Conservation (phyloP, 2,329 filamentous ascomycete genomes). For the Calonectria henricotiae region DNA sequence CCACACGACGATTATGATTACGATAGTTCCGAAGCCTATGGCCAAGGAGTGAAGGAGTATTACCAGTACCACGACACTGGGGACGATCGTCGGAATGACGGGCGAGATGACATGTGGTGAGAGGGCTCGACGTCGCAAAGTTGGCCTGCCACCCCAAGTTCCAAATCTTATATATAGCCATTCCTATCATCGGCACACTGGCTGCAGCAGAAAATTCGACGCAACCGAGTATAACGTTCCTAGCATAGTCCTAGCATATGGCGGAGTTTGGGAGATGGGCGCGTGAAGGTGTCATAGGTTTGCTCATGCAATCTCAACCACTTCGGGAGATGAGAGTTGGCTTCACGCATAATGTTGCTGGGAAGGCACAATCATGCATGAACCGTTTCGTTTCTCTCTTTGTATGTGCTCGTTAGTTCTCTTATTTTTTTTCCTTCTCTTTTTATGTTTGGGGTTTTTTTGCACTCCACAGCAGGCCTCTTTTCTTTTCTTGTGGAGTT, state of each 20-base stretch:
- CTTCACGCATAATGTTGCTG: conserved; percentile 34
- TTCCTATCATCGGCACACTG: conserved; percentile 43
- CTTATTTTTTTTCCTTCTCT: conserved; percentile 33
- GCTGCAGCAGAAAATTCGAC: conserved; percentile 43
- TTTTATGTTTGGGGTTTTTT: conserved; percentile 40
- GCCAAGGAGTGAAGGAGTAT: conserved; percentile 61
- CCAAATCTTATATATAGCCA: conserved; percentile 47
- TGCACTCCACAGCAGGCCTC: conserved; percentile 28
- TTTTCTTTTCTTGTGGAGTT: conserved; percentile 36
- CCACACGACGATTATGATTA: conserved; percentile 59
- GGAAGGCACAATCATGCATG: conserved; percentile 41
- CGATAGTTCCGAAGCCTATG: conserved; percentile 59
- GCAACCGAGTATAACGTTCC: conserved; percentile 48
- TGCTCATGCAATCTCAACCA: conserved; percentile 44
- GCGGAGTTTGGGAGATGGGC: conserved; percentile 56
- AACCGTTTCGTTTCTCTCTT: conserved; percentile 36
- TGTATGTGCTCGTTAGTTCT: conserved; percentile 35
- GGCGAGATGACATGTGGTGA: conserved; percentile 65
- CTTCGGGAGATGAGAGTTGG: conserved; percentile 43
- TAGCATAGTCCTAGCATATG: conserved; percentile 55
- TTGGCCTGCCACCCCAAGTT: conserved; percentile 40
- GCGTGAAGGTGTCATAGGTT: conserved; percentile 46
- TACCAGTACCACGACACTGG: conserved; percentile 59
- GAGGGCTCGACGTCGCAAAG: conserved; percentile 27
- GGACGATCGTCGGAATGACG: conserved; percentile 58